These are phyloP conservation scores for Pseudoneurospora amorphoporcata DNA, from an alignment of 495 filamentous ascomycete genomes.

Conservation along the genomic window DNA sequence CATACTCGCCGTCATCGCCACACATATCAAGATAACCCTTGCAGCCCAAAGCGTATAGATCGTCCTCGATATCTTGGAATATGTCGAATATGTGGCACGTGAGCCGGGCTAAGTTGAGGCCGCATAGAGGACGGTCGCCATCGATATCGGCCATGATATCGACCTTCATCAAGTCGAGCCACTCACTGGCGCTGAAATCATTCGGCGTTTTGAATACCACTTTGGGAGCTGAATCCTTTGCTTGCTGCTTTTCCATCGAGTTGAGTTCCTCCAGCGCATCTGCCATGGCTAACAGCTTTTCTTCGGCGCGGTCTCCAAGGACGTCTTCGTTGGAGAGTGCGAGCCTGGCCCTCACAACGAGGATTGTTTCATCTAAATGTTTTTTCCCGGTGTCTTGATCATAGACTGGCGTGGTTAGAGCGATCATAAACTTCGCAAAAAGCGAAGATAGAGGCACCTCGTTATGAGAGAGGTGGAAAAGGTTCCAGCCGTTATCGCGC, in stretches of 20 bases:
- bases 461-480: constrained; percentile 20
- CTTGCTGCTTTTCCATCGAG: not conserved
- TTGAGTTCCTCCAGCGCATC: not conserved
- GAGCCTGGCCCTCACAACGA: constrained; percentile 17
- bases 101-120: constrained; percentile 20
- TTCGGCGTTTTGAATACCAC: not conserved
- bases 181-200: constrained; percentile 1
- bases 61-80: constrained; percentile 45
- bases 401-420: constrained; percentile 13
- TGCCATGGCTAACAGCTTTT: not conserved
- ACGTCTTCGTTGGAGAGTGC: not conserved
- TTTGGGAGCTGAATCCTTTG: not conserved
- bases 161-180: constrained; percentile 14
- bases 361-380: constrained; percentile 19
- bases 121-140: constrained; percentile 17
- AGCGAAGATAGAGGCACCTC: constrained; percentile 15
- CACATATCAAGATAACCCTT: constrained; percentile 7
- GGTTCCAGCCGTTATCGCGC: constrained; percentile 16
- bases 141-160: constrained; percentile 24
- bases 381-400: constrained; percentile 20
- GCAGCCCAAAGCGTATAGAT: constrained; percentile 44
- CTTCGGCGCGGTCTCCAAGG: not conserved
- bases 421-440: constrained; percentile 14
- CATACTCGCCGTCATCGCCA: not conserved
- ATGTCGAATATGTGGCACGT: constrained; percentile 13